Conservation (phyloP, 2,329 filamentous ascomycete genomes). For the Exophiala phaeomuriformis region DNA sequence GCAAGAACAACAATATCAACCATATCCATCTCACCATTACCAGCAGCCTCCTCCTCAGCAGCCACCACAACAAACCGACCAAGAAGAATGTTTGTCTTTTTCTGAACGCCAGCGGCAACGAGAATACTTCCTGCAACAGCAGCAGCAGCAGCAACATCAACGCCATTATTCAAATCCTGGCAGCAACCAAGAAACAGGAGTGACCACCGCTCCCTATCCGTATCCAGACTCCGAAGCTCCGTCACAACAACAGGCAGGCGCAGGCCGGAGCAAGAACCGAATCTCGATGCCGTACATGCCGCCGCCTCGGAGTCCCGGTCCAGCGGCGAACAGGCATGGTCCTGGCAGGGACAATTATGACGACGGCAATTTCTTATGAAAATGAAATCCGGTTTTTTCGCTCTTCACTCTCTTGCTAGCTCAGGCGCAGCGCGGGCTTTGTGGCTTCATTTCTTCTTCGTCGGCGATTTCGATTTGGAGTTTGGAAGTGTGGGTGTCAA, state of each 20-base stretch:
- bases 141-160: slow-evolving; percentile 2
- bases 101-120: neutral
- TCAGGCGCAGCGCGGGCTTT: no score
- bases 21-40: neutral
- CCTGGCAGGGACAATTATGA: neutral
- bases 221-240: slow-evolving; percentile 9
- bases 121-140: neutral
- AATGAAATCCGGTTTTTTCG: neutral
- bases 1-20: slow-evolving; percentile 3
- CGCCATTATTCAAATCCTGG: neutral
- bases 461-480: no score
- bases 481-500: no score
- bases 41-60: slow-evolving; percentile 8
- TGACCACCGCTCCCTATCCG: neutral
- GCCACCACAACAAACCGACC: neutral
- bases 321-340: neutral
- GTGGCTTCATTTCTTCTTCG: no score
- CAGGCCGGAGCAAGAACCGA: slow-evolving; percentile 1
- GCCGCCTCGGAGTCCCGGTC: slow-evolving; percentile 11
- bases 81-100: neutral
- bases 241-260: neutral
- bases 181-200: neutral
- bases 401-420: no score
- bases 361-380: neutral
- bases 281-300: slow-evolving; percentile 15